Evolutionary conservation across 306 rosid genomes (phyloP).

Genomic region (Trichosanthes truncata): DNA sequence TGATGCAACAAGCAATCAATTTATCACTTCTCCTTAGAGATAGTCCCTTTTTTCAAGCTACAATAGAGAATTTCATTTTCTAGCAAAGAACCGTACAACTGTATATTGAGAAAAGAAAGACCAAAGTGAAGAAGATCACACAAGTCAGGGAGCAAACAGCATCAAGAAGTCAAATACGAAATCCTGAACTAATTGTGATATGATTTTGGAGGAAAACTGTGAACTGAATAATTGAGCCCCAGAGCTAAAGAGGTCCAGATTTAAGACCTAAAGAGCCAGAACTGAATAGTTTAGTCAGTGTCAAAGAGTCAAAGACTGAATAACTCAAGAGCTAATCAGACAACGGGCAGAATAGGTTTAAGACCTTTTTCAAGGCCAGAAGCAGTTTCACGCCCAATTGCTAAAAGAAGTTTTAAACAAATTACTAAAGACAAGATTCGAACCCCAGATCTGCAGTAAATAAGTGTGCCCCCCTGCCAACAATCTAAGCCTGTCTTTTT

Average conservation of each 20-base stretch:
- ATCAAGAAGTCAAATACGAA: neutral
- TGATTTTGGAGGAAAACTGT: neutral
- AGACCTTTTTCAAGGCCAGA: neutral
- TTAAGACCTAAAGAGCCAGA: neutral
- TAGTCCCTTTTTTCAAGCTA: neutral
- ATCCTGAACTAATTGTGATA: neutral
- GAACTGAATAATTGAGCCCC: neutral
- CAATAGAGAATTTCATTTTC: neutral
- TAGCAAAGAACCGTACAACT: neutral
- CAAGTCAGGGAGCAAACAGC: neutral
- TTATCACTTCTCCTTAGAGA: neutral
- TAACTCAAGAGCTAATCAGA: neutral
- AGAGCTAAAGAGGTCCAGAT: neutral
- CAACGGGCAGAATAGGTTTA: neutral
- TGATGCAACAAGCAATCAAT: neutral
- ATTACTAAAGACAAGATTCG: no score
- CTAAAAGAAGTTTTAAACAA: neutral
- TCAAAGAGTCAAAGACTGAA: neutral
- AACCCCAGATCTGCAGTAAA: no score
- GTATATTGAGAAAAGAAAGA: neutral
- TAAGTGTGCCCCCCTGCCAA: no score
- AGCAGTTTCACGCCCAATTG: neutral
- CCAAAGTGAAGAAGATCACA: neutral
- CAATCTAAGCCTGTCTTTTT: no score
- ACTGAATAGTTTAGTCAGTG: neutral